A percentile compares a stretch with the other conserved stretches of the same genome.
Evolutionary conservation across 257 asterid species (phyloP).

Genomic region (Ajuga chamaepitys): DNA sequence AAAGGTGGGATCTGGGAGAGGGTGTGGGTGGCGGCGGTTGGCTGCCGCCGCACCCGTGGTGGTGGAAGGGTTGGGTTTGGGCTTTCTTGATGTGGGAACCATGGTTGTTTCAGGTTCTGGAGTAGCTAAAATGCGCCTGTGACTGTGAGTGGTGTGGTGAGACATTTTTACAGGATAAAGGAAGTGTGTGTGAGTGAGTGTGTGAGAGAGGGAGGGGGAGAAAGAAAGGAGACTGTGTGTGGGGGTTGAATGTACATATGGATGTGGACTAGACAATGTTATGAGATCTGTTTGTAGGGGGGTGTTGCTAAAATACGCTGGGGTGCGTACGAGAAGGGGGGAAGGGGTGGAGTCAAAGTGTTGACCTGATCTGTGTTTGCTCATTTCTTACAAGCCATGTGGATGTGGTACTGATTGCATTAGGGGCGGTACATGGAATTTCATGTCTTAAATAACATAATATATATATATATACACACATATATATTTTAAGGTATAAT

Average conservation of each 20-base stretch:
- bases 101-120: slow-evolving; percentile 27
- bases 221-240: background rate
- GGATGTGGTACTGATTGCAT: slow-evolving; percentile 35
- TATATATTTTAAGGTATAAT: slow-evolving; percentile 5
- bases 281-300: slow-evolving; percentile 29
- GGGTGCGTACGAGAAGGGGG: slow-evolving; percentile 24
- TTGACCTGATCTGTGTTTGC: slow-evolving; percentile 9
- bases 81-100: slow-evolving; percentile 56
- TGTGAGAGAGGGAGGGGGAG: slow-evolving; percentile 1
- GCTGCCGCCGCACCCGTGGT: slow-evolving; percentile 22
- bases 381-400: slow-evolving; percentile 6
- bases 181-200: slow-evolving; percentile 9
- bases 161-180: slow-evolving; percentile 20
- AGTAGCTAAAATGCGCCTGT: slow-evolving; percentile 41
- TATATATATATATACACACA: too few relatives aligned
- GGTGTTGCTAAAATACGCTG: slow-evolving; percentile 35
- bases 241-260: slow-evolving; percentile 3
- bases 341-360: slow-evolving; percentile 3
- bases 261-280: slow-evolving; percentile 23
- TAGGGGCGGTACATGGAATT: slow-evolving; percentile 25
- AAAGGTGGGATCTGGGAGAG: slow-evolving; percentile 57
- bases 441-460: slow-evolving; percentile 18
- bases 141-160: slow-evolving; percentile 22
- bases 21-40: slow-evolving; percentile 35
- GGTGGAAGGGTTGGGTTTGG: slow-evolving; percentile 33